Conservation (phyloP, 331 rosid genomes). For the Malus hybrid region DNA sequence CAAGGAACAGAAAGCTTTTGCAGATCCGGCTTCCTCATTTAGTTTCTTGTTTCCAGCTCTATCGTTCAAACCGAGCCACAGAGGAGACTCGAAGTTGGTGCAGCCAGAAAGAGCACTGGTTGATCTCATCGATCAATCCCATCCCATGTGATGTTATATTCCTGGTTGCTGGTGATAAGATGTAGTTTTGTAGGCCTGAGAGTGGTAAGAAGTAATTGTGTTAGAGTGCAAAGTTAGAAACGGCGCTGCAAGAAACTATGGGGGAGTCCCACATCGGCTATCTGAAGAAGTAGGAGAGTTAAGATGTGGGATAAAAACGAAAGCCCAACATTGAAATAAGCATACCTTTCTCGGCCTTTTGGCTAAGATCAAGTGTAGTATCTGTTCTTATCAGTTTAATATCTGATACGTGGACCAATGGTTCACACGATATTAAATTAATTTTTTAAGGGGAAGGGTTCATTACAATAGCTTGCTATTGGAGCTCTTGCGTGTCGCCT, state of each 20-base stretch:
- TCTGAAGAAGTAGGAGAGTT: neutral
- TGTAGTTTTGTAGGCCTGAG: neutral
- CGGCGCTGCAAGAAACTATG: neutral
- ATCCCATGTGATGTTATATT: neutral
- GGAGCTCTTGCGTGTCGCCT: no score
- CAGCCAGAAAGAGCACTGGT: neutral
- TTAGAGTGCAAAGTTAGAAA: neutral
- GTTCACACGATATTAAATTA: neutral
- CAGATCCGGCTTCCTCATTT: neutral
- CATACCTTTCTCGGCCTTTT: neutral
- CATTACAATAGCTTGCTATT: no score
- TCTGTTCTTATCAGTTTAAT: constrained; percentile 3
- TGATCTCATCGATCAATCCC: neutral
- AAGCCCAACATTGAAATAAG: fast-evolving
- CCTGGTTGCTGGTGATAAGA: neutral
- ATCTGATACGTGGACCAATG: neutral
- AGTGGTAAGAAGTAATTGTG: neutral
- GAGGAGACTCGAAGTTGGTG: neutral
- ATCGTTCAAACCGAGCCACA: neutral
- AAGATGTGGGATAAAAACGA: neutral
- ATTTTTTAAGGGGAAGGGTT: neutral
- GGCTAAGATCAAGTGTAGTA: constrained; percentile 6
- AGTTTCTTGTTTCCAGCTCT: neutral
- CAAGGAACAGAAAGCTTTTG: neutral
- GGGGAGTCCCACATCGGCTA: neutral